Conservation (phyloP, 176 grass and related monocot species). For the Carex pumila region DNA sequence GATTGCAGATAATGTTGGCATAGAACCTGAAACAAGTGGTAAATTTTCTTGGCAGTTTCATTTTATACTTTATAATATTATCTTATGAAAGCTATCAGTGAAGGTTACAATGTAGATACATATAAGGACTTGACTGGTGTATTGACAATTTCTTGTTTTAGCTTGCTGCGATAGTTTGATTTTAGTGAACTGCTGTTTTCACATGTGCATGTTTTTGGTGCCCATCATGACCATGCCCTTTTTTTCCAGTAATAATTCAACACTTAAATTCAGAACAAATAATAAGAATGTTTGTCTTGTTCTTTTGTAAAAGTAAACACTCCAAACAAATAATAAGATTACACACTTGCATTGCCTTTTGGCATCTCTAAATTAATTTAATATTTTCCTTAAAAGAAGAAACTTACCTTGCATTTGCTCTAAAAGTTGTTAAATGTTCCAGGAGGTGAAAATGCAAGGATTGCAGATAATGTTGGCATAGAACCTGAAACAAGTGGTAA, state of each 20-base stretch:
- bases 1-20: neutral
- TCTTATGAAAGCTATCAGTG: neutral
- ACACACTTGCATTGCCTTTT: too few species aligned
- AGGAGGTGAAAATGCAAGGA: neutral
- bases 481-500: conserved; percentile 5
- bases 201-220: neutral
- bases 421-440: neutral
- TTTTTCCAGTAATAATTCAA: neutral
- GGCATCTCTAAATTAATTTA: too few species aligned
- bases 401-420: too few species aligned
- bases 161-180: too few species aligned
- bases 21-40: neutral
- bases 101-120: neutral
- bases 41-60: neutral
- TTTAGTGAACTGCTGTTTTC: neutral
- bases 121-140: neutral
- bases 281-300: neutral
- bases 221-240: neutral
- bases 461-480: neutral
- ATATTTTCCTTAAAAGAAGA: too few species aligned
- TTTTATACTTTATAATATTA: neutral
- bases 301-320: neutral
- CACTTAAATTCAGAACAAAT: neutral
- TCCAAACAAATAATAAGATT: too few species aligned
- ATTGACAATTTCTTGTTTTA: neutral